Evolutionary conservation across 768 basidiomycete genomes (phyloP).

Genomic region (Lentinula sp.): DNA sequence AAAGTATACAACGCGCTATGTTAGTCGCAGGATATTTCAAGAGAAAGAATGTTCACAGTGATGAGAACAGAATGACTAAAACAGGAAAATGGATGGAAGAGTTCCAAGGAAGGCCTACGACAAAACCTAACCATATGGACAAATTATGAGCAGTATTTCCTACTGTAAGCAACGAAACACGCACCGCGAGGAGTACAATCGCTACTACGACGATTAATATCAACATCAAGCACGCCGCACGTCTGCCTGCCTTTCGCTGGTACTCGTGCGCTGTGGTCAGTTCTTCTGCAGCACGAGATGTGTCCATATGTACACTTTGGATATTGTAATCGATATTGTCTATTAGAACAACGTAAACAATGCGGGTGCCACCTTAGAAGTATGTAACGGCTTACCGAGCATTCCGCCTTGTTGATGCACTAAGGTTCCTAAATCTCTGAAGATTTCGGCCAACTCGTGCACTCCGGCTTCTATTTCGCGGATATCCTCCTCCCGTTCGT

Average conservation of each 20-base stretch:
- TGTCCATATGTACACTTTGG: conserved; percentile 78
- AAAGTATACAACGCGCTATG: no score
- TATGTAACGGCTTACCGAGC: conserved; percentile 53
- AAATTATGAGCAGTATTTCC: no score
- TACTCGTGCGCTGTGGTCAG: conserved; percentile 86
- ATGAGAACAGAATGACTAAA: no score
- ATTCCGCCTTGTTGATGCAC: conserved; percentile 93
- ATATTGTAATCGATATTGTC: conserved; percentile 97
- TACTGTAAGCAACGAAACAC: conserved; percentile 19
- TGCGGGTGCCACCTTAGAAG: background rate
- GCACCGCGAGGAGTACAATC: conserved; percentile 89
- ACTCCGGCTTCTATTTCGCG: conserved; percentile 96
- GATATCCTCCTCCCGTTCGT: conserved; percentile 92
- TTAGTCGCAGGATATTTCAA: no score
- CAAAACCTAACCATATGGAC: no score
- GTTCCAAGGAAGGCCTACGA: no score
- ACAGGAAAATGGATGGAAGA: no score
- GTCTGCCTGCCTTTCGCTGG: conserved; percentile 87
- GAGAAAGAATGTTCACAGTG: no score
- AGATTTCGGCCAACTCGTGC: conserved; percentile 93
- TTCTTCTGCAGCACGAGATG: conserved; percentile 78
- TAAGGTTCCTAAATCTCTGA: conserved; percentile 90
- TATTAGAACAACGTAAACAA: conserved; percentile 21
- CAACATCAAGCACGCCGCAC: conserved; percentile 87
- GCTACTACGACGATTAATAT: conserved; percentile 80